Base-by-base conservation (phyloP, 345 rosid species). In the Citrus cavaleriei region DNA sequence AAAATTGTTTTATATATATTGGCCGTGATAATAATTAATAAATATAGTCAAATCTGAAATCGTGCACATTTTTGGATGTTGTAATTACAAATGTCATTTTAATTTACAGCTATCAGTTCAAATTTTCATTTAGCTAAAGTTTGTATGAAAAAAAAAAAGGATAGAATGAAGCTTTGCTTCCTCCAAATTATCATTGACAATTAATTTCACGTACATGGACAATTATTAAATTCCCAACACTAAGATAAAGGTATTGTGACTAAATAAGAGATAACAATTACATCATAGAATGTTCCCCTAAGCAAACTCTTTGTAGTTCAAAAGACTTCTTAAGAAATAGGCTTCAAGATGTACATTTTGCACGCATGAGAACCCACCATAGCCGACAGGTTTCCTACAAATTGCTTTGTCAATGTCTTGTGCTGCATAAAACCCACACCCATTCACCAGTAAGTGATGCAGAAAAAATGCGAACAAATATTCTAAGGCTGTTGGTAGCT, bases 291-390 rank as follows among this genome's bases (percentile, higher is more conserved):
- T 65, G 51, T 13, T 46, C 51, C 51, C 51, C 4, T 46, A 46
- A 46, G 51, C 18, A 12, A 46, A 13, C 51, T 13, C 51, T 13
- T 0, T 1, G 51, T 13, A 46, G 51, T 46, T 46, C 51, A 46
- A 46, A 16, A 13, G 51, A 46, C 51, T 46, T 7, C 71, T 82
- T 68, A 94, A 57, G 91, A 86, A 78, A 90, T 38, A 34, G 93
- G 99, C 89, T 88, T 95, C 91, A 95, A 84, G 67, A 92, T 81
- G 80, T 89, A 92, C 87, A 92, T 80, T 86, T 89, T 93, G 85
- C 97, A 88, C 0, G 92, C 84, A 78, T 92, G 99, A 65, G 92
- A 73, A 38, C 74, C 81, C 81, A 91, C 73, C 51, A 13, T 46
- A 46, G 1, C 83, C 88, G 5, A 91, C 96, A 1, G 96, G 66